These are phyloP conservation scores for Didymella arachidicola DNA, from an alignment of 2,329 filamentous ascomycete species.

Conservation along the genomic window DNA sequence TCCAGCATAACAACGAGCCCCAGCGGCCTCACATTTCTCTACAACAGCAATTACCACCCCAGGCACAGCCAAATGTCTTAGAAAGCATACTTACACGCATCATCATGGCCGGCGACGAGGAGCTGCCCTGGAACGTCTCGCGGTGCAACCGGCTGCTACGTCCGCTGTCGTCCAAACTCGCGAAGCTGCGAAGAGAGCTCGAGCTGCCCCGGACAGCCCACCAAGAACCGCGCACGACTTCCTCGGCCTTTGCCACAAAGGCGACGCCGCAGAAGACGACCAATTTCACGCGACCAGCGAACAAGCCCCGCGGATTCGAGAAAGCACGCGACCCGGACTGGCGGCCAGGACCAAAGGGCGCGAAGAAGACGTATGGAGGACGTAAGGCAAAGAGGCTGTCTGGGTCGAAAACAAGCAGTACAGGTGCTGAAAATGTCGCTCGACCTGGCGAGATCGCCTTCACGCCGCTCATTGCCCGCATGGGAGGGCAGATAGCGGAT, in stretches of 20 bases:
- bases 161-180: conserved; percentile 53
- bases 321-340: conserved; percentile 49
- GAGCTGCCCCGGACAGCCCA: conserved; percentile 32
- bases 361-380: conserved; percentile 46
- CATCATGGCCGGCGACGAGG: conserved; percentile 42
- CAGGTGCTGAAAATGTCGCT: conserved; percentile 15
- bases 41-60: neutral
- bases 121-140: conserved; percentile 52
- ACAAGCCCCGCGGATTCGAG: conserved; percentile 45
- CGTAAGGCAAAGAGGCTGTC: conserved; percentile 32
- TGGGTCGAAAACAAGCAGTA: conserved; percentile 7
- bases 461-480: conserved; percentile 47
- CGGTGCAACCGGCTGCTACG: conserved; percentile 55
- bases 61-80: conserved; percentile 13
- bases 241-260: conserved; percentile 36
- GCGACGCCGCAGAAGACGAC: conserved; percentile 37
- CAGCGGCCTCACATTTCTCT: conserved; percentile 1
- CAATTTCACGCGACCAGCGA: conserved; percentile 36
- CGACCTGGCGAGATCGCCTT: conserved; percentile 47
- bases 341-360: conserved; percentile 39
- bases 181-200: conserved; percentile 48
- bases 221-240: conserved; percentile 32
- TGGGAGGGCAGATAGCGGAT: conserved; percentile 35
- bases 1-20: conserved; percentile 5
- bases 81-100: conserved; percentile 23